phyloP scores from a whole-genome alignment of 371 early-diverging fungal genomes.

The Mortierella sp. region DNA sequence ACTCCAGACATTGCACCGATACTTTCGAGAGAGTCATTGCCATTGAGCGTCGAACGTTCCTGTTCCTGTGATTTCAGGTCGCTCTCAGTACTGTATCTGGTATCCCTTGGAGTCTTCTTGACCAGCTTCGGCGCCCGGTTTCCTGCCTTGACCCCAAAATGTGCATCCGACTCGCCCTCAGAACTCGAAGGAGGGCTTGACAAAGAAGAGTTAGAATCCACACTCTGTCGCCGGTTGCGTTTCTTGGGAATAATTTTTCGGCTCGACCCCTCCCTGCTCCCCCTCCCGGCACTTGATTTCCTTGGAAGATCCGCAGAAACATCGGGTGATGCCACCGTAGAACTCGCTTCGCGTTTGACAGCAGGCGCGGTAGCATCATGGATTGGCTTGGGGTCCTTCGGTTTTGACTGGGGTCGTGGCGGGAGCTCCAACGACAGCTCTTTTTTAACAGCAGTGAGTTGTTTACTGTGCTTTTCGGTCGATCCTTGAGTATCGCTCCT shows the following conservation, averaged over 20 bases:
- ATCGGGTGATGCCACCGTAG: neutral
- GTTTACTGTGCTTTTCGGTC: slow-evolving; percentile 11
- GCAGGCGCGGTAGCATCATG: neutral
- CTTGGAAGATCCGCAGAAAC: neutral
- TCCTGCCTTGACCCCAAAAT: slow-evolving; percentile 14
- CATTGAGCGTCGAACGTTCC: slow-evolving; percentile 4
- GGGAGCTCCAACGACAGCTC: slow-evolving; percentile 23
- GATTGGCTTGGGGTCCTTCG: neutral
- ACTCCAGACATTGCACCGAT: neutral
- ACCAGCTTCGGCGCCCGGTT: slow-evolving; percentile 42
- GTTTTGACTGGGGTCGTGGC: slow-evolving; percentile 30
- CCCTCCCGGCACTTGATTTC: neutral
- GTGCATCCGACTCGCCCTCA: slow-evolving; percentile 39
- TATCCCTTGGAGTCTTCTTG: slow-evolving; percentile 31
- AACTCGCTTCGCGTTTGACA: slow-evolving; percentile 19
- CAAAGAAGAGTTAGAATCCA: slow-evolving; percentile 48
- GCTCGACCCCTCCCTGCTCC: neutral
- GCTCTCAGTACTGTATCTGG: neutral
- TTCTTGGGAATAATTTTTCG: slow-evolving; percentile 33
- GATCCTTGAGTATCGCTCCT: slow-evolving; percentile 15
- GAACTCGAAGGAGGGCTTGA: slow-evolving; percentile 53
- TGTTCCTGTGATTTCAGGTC: neutral
- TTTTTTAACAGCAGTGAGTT: slow-evolving; percentile 7
- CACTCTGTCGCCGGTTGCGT: slow-evolving; percentile 39
- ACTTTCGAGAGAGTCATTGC: neutral